Base-by-base conservation (phyloP, 2,329 filamentous ascomycete species). In the Colletotrichum truncatum region DNA sequence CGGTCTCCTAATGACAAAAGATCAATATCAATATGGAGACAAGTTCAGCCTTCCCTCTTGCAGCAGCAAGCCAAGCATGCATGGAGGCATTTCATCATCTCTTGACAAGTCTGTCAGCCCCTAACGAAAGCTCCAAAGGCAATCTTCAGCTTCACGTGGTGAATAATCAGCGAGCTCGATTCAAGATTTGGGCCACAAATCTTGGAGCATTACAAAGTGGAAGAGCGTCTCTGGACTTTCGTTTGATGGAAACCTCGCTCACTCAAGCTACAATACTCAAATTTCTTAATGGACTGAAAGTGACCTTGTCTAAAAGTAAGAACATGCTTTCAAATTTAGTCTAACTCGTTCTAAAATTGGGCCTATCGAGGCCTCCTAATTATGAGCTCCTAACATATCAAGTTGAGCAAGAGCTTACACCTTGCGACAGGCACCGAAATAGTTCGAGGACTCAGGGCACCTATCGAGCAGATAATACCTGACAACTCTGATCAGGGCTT, bases 221-320 rank as follows among this genome's bases (percentile, higher is more conserved):
- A 26, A 11, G 48, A 23, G 48, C 57, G 3, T 61, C 57, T 2
- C 26, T 61, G 5, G 57, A 61, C 18, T 61, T 61, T n/a, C 57
- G 48, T 11, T 39, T 61, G 18, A 36, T 18, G 38, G 57, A 61
- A 3, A 14, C 36, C 5, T 5, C 18, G 4, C 41, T 56, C 0
- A 46, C 48, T 11, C 18, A 56, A 4, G 18, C 8, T 4, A 26
- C 39, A 4, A 25, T 62, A n/a, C 5, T 23, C 1, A 55, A 39
- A 10, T 11, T 56, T 0, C 43, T 62, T 14, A 45, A 38, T 1
- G 28, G 56, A 4, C 11, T 62, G 16, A 56, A 6, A 32, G 28
- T 1, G n/a, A n/a, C n/a, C 25, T 5, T 2, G 6, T 48, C 0
- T 16, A 7, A n/a, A 23, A 60, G 56, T 60, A 34, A 21, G 23